Conservation (phyloP, 2,329 filamentous ascomycete species). For the Hirsutella minnesotensis region DNA sequence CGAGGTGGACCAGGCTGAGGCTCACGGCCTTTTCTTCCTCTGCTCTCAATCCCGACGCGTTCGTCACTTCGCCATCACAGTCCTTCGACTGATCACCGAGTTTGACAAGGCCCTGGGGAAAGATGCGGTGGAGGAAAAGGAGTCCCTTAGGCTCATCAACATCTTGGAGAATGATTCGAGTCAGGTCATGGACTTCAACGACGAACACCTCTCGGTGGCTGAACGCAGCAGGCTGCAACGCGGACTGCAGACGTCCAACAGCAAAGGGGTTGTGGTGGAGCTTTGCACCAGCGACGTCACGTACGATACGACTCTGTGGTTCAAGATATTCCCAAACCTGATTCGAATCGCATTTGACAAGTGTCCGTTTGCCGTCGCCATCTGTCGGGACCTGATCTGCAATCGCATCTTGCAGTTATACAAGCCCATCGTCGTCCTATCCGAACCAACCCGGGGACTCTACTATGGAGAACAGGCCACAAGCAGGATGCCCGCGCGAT, state of each 20-base stretch:
- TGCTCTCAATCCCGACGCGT: conserved; percentile 92
- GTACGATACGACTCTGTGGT: conserved; percentile 92
- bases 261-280: conserved; percentile 78
- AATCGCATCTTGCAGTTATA: conserved; percentile 91
- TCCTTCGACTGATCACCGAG: conserved; percentile 81
- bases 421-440: conserved; percentile 65
- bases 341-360: conserved; percentile 83
- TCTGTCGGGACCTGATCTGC: conserved; percentile 86
- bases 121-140: conserved; percentile 41
- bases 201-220: conserved; percentile 81
- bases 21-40: conserved; percentile 90
- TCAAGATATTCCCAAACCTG: conserved; percentile 94
- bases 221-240: conserved; percentile 87
- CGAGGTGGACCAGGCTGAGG: conserved; percentile 93
- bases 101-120: conserved; percentile 85
- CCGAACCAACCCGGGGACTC: conserved; percentile 57
- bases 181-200: conserved; percentile 82
- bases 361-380: conserved; percentile 81
- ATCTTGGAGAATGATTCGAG: conserved; percentile 85
- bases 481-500: conserved; percentile 37
- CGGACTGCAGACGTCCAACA: conserved; percentile 73
- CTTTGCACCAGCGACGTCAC: conserved; percentile 91
- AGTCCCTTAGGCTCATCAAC: conserved; percentile 67
- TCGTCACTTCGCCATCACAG: conserved; percentile 80
- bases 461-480: conserved; percentile 52